Base-by-base conservation (phyloP, 352 stramenopile genomes). In the Paralagenidium karlingii region DNA sequence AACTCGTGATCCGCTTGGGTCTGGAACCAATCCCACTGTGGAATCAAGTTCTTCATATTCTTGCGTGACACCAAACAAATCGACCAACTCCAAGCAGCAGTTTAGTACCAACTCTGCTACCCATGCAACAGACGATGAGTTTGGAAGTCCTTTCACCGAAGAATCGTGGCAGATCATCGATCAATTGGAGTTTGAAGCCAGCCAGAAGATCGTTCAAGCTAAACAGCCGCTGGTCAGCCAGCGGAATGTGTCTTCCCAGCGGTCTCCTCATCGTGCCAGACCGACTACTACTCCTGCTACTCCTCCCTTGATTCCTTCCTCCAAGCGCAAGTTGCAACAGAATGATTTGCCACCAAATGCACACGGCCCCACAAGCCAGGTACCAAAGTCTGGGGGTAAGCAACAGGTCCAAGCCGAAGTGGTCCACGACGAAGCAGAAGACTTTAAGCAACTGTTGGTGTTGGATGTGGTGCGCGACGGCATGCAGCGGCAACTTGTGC, bases 161-260 rank as follows among this genome's bases (percentile, higher is more conserved):
- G 77, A 90, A 28, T 80, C 70, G 22, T 90, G 73, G 74, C 67
- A 77, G 10, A 38, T 82, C 28, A 34, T 88, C 9, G 74, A 90
- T 20, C 66, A 84, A 36, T 18, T 88, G 10, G 59, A 80, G 45
- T 68, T 65, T 22, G 46, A 87, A 61, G 61, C 63, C 3, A 73
- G 31, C 24, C 11, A n/a, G 24, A 19, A 8, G 8, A 7, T 19
- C 15, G 15, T n/a, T 19, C 10, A 19, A 19, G 10, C 20, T 37
- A 8, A 37, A 19, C 31, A 15, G 15, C 31, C 15, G n/a, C n/a
- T n/a, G n/a, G n/a, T n/a, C n/a, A n/a, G n/a, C n/a, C n/a, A n/a
- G n/a, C n/a, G n/a, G n/a, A n/a, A n/a, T n/a, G n/a, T n/a, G n/a
- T n/a, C n/a, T n/a, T n/a, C n/a, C n/a, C n/a, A n/a, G n/a, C n/a